phyloP scores from a whole-genome alignment of 2,329 filamentous ascomycete species.

The Daldinia sp. region DNA sequence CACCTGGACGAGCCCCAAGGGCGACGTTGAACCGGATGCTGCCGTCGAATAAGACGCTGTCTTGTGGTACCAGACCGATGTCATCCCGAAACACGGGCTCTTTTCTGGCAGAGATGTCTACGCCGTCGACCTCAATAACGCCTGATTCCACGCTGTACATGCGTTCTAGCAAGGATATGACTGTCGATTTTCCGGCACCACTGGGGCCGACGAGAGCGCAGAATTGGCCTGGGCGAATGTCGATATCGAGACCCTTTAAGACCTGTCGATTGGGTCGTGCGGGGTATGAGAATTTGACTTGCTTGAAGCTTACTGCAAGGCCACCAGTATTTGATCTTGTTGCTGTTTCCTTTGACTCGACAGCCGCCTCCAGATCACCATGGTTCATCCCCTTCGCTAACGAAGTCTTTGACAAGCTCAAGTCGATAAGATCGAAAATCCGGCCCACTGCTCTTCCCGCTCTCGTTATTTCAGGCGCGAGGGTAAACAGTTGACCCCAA shows the following conservation, averaged over 20 bases:
- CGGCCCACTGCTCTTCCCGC: constrained; percentile 71
- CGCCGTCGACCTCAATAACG: constrained; percentile 63
- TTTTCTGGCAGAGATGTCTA: constrained; percentile 59
- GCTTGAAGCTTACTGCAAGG: constrained; percentile 62
- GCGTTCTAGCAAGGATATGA: constrained; percentile 63
- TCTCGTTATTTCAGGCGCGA: constrained; percentile 79
- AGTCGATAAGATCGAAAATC: constrained; percentile 65
- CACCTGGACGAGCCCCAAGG: constrained; percentile 66
- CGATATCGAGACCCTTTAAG: constrained; percentile 55
- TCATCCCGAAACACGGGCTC: constrained; percentile 62
- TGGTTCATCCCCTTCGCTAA: constrained; percentile 26
- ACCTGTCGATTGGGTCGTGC: constrained; percentile 67
- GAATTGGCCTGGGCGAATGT: constrained; percentile 55
- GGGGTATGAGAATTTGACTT: constrained; percentile 72
- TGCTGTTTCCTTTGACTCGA: constrained; percentile 42
- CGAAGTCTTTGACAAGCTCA: constrained; percentile 53
- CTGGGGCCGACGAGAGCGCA: constrained; percentile 60
- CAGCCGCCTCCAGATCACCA: constrained; percentile 48
- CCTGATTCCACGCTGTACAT: constrained; percentile 66
- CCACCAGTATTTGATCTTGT: constrained; percentile 38
- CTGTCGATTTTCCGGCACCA: constrained; percentile 62
- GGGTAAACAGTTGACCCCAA: constrained; percentile 79
- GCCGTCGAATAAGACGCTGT: constrained; percentile 69
- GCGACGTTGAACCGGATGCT: constrained; percentile 68
- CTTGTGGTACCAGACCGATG: constrained; percentile 69